Conservation (phyloP, 139 green algal species). For the Volvox reticuliferus region DNA sequence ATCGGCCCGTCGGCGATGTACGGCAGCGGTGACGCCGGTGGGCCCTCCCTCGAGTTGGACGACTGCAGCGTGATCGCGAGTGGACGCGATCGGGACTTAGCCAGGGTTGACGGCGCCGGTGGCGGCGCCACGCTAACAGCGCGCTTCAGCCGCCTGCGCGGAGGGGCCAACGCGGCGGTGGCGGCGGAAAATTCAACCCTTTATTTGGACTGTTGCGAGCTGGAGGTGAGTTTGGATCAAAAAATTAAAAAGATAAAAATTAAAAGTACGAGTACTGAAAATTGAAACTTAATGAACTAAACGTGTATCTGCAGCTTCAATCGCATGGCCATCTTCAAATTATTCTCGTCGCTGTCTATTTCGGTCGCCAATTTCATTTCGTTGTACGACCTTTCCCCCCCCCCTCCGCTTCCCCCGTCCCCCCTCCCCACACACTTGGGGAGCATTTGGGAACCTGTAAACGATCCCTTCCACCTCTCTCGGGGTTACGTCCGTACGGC, state of each 20-base stretch:
- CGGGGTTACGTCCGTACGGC: not conserved
- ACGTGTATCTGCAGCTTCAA: too few relatives aligned
- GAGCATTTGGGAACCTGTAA: too few relatives aligned
- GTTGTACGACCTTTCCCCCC: not conserved
- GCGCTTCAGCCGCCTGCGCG: conserved; percentile 31
- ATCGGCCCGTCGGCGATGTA: not conserved
- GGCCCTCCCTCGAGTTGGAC: conserved; percentile 27
- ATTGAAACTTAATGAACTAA: too few relatives aligned
- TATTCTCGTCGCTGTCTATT: too few relatives aligned
- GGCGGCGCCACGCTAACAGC: not conserved
- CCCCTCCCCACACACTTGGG: too few relatives aligned
- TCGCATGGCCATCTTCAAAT: too few relatives aligned
- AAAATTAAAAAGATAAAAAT: too few relatives aligned
- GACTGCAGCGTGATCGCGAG: conserved; percentile 6
- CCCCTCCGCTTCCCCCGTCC: not conserved
- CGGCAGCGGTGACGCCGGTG: not conserved
- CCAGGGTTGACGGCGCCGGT: not conserved
- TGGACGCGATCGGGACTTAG: conserved; percentile 20
- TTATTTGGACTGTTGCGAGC: conserved; percentile 33
- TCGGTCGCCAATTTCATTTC: too few relatives aligned
- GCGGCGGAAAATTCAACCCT: not conserved
- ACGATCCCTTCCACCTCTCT: not conserved
- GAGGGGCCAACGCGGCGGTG: conserved; percentile 11
- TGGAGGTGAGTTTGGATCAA: conserved; percentile 29
- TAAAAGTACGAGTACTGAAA: too few relatives aligned